phyloP scores from a whole-genome alignment of 129 eudicot genomes.

The Flaveria robusta region DNA sequence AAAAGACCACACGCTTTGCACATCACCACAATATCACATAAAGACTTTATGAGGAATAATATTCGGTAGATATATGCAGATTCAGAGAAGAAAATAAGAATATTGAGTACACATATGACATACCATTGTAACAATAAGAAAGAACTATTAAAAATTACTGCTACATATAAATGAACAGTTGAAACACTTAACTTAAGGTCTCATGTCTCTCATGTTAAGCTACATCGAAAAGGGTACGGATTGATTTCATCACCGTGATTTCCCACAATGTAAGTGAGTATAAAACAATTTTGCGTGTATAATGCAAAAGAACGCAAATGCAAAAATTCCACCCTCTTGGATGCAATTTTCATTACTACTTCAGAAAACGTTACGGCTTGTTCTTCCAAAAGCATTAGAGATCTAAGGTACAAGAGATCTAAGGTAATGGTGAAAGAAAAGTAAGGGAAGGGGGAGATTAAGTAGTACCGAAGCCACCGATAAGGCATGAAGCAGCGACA shows the following conservation, averaged over 20 bases:
- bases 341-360: background rate
- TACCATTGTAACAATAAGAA: background rate
- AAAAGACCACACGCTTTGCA: too few relatives aligned
- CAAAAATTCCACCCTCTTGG: too few relatives aligned
- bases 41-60: too few relatives aligned
- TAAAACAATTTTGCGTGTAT: too few relatives aligned
- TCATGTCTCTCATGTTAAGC: background rate
- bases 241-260: background rate
- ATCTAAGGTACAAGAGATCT: too few relatives aligned
- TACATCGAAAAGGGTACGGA: background rate
- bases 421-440: too few relatives aligned
- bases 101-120: background rate
- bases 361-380: background rate
- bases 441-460: too few relatives aligned
- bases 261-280: background rate
- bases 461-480: slow-evolving; percentile 68
- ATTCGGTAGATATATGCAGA: too few relatives aligned
- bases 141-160: background rate
- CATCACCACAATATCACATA: too few relatives aligned
- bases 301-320: too few relatives aligned
- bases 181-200: background rate
- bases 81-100: background rate
- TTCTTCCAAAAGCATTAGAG: background rate
- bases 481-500: slow-evolving; percentile 89
- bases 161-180: too few relatives aligned